These are phyloP conservation scores for Cymbopogon citratus DNA, from an alignment of 176 grass and related monocot genomes.

Conservation along the genomic window DNA sequence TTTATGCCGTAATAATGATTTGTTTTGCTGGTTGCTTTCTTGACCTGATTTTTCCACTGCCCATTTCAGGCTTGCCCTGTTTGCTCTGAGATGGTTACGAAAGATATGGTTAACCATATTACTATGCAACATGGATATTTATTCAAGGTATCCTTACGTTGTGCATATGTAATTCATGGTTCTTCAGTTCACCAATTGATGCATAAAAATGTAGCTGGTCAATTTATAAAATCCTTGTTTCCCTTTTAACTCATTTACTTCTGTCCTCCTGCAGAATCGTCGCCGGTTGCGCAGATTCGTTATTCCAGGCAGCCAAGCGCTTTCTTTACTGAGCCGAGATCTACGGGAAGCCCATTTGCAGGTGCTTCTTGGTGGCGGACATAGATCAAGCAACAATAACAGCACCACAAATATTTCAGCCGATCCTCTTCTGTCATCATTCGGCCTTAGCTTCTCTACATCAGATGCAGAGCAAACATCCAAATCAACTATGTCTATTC, in stretches of 20 bases:
- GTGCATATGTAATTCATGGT: neutral
- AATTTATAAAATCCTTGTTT: neutral
- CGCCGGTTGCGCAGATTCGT: conserved; percentile 66
- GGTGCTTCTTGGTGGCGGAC: conserved; percentile 67
- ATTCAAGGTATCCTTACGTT: conserved; percentile 57
- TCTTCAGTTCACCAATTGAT: neutral
- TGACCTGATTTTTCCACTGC: conserved; percentile 2
- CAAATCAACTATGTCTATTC: conserved; percentile 50
- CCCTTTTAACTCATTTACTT: conserved; percentile 26
- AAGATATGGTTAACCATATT: conserved; percentile 94
- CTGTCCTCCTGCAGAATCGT: conserved; percentile 48
- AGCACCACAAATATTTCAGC: conserved; percentile 62
- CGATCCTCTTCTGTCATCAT: conserved; percentile 82
- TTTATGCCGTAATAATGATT: neutral
- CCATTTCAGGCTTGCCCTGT: conserved; percentile 81
- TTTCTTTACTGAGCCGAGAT: conserved; percentile 74
- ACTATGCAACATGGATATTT: conserved; percentile 86
- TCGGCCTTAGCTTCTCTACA: conserved; percentile 70
- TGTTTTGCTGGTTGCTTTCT: neutral
- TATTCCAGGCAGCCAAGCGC: conserved; percentile 75
- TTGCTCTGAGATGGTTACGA: conserved; percentile 83
- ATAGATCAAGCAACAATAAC: conserved; percentile 51
- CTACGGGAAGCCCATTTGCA: conserved; percentile 89
- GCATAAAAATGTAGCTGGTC: neutral
- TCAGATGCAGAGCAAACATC: conserved; percentile 62